A percentile compares a stretch with the other conserved stretches of the same genome.
These are phyloP conservation scores for Chloris gayana DNA, from an alignment of 176 grass and related monocot species.

Conservation along the genomic window DNA sequence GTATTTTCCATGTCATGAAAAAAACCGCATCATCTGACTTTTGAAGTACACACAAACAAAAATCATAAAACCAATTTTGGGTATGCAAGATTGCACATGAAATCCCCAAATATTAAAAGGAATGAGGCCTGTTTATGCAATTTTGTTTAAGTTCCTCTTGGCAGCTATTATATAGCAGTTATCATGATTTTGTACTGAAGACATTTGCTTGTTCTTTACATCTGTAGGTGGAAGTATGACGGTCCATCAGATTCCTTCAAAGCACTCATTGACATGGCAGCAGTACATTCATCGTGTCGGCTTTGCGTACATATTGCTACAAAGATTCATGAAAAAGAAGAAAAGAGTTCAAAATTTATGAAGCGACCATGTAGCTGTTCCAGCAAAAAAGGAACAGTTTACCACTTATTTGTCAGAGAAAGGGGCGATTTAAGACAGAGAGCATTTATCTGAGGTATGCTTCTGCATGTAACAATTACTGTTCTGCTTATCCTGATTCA, in stretches of 20 bases:
- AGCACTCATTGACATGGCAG: slow-evolving; percentile 94
- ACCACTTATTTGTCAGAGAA: slow-evolving; percentile 93
- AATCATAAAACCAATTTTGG: neutral
- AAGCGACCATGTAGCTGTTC: slow-evolving; percentile 83
- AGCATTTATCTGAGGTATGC: slow-evolving; percentile 83
- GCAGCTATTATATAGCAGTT: neutral
- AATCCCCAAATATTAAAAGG: neutral
- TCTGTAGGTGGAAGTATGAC: slow-evolving; percentile 89
- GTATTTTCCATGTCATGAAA: neutral
- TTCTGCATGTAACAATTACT: neutral
- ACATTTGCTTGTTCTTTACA: slow-evolving; percentile 20
- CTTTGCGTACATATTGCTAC: slow-evolving; percentile 95
- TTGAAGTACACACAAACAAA: neutral
- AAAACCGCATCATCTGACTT: neutral
- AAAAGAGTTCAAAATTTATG: slow-evolving; percentile 61
- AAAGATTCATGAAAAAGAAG: slow-evolving; percentile 83
- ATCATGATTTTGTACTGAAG: neutral
- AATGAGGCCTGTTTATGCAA: neutral
- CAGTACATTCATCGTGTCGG: slow-evolving; percentile 93
- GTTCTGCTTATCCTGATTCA: neutral
- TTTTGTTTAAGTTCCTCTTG: slow-evolving; percentile 16
- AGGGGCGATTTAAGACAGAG: slow-evolving; percentile 73
- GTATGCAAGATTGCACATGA: neutral
- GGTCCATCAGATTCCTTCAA: slow-evolving; percentile 98
- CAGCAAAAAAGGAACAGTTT: slow-evolving; percentile 64